These are phyloP conservation scores for Raffaelea deltoideospora DNA, from an alignment of 2,329 filamentous ascomycete genomes.

Conservation along the genomic window DNA sequence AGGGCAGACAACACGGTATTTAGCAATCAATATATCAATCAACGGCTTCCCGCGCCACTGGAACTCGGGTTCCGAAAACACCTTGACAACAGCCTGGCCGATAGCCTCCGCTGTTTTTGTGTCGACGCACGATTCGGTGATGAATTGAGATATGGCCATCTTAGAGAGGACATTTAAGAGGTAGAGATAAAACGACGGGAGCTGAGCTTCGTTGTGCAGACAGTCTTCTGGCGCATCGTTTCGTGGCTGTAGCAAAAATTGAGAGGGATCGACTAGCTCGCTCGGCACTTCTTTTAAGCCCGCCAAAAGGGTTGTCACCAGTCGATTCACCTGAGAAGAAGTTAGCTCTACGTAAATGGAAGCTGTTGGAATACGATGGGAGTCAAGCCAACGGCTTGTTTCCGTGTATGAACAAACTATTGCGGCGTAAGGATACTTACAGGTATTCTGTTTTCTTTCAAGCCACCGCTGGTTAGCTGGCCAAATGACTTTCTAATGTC, in stretches of 20 bases:
- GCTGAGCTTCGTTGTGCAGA: slow-evolving; percentile 25
- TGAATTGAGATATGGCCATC: slow-evolving; percentile 47
- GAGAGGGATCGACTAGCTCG: slow-evolving; percentile 32
- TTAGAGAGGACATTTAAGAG: slow-evolving; percentile 60
- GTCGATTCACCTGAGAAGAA: slow-evolving; percentile 25
- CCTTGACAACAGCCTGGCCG: slow-evolving; percentile 51
- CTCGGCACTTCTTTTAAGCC: slow-evolving; percentile 34
- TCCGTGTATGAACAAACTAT: too few species aligned
- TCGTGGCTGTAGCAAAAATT: slow-evolving; percentile 29
- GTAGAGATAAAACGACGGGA: slow-evolving; percentile 52
- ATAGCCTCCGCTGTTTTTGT: slow-evolving; percentile 54
- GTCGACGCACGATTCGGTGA: slow-evolving; percentile 43
- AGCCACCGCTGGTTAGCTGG: slow-evolving; percentile 47
- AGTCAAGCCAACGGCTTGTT: too few species aligned
- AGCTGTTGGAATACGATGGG: too few species aligned
- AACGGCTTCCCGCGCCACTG: slow-evolving; percentile 49
- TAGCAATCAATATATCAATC: slow-evolving; percentile 66
- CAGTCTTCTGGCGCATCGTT: slow-evolving; percentile 22
- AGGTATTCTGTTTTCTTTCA: slow-evolving; percentile 24
- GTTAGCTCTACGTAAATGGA: too few species aligned
- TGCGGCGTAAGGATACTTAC: slow-evolving; percentile 26
- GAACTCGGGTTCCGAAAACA: slow-evolving; percentile 52
- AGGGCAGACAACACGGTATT: slow-evolving; percentile 67
- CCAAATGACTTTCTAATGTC: slow-evolving; percentile 58
- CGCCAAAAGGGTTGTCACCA: slow-evolving; percentile 35